Evolutionary conservation across 2,329 filamentous ascomycete genomes (phyloP), one percentile per base, ranked within the genome.

Genomic region (Nothomitra cinnamomea): DNA sequence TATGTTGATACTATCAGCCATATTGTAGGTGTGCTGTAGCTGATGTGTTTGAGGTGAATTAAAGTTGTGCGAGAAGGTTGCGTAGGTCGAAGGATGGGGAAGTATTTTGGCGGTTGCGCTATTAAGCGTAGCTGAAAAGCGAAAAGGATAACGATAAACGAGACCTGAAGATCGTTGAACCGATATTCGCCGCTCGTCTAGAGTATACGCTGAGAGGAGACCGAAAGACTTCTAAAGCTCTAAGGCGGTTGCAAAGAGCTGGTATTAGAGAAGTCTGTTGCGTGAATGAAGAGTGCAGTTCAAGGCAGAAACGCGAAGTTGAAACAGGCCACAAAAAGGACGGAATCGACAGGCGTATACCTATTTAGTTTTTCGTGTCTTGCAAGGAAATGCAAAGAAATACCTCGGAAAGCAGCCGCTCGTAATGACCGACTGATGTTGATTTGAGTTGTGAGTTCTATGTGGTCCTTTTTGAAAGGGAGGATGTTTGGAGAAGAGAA

Each of bases 1-100:
- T 78, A 90, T 88, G 74, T 87, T 87, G 63, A 92, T 77, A 74
- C 89, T 82, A 64, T 87, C 83, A 68, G 84, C 84, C 84, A 88
- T 88, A 66, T 69, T 82, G 72, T 3, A 15, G 21, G 57, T 52
- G 25, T 21, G 1, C 32, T 52, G 36, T 52, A 5, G 45, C 17
- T 49, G 24, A 28, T 19, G 45, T 13, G n/a, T 24, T 19, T 35
- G 45, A 17, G 24, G 5, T 32, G 13, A 19, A 15, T 48, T 10
- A 28, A 17, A 28, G 15, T 28, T 24, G 8, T 2, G 45, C 2
- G 21, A 17, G 12, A 32, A 35, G 2, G 19, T 22, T 47, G 19
- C 15, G 43, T 13, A 21, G 3, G 22, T 21, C 19, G n/a, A 25
- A 21, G 43, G 22, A 25, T 10, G 22, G 13, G 21, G 21, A 28